These are phyloP conservation scores for Boletus insuetus DNA, from an alignment of 768 basidiomycete species.

Conservation along the genomic window DNA sequence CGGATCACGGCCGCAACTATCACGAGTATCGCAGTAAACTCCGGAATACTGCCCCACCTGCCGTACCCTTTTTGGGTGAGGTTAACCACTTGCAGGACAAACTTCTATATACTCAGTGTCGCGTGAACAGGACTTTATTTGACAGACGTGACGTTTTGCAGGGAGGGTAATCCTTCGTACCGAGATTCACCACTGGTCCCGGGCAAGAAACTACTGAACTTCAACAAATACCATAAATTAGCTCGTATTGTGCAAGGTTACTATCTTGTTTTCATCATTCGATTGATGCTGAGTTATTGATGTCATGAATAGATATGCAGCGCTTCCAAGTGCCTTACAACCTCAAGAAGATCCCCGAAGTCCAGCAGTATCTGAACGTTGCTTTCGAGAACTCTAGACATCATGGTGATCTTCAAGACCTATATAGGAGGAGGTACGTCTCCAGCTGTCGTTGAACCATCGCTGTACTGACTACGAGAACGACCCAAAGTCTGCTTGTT, in stretches of 20 bases:
- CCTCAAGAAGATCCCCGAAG: conserved; percentile 85
- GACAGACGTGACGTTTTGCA: conserved; percentile 92
- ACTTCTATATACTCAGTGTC: conserved; percentile 5
- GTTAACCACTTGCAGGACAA: not conserved
- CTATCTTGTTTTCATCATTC: conserved; percentile 1
- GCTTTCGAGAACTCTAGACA: conserved; percentile 74
- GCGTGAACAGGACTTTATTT: conserved; percentile 66
- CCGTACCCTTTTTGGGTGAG: conserved; percentile 91
- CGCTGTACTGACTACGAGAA: not conserved
- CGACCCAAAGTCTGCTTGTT: conserved; percentile 60
- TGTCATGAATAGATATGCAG: conserved; percentile 66
- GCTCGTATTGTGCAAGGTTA: conserved; percentile 80
- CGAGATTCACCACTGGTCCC: conserved; percentile 75
- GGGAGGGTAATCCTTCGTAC: conserved; percentile 88
- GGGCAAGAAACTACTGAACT: conserved; percentile 84
- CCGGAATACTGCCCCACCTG: conserved; percentile 86
- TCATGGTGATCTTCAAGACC: conserved; percentile 80
- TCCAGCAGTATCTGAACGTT: conserved; percentile 73
- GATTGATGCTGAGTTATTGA: not conserved
- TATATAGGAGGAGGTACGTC: conserved; percentile 79
- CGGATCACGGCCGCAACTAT: conserved; percentile 89
- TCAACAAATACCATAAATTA: conserved; percentile 94
- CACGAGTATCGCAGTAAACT: conserved; percentile 87
- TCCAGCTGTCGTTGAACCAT: not conserved
- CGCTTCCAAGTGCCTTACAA: conserved; percentile 87